Evolutionary conservation across 176 grass and related monocot species (phyloP).

Genomic region (Oryza australiensis): DNA sequence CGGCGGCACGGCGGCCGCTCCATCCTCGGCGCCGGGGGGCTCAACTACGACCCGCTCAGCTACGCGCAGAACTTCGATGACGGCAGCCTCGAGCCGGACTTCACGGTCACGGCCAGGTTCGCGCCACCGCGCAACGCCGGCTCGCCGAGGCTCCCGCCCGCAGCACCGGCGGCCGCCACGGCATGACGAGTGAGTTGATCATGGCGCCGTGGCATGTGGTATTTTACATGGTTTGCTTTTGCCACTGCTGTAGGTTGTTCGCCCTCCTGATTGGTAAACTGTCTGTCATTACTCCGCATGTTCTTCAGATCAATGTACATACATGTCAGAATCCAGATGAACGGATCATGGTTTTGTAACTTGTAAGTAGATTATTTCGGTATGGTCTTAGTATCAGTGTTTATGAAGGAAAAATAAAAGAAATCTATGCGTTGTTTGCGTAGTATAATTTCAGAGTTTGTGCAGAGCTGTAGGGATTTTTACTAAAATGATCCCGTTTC

Average conservation of each 20-base stretch:
- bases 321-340: not conserved
- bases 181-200: not conserved
- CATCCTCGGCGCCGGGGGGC: slow-evolving; percentile 48
- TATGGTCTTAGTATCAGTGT: not conserved
- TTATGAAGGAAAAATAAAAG: not conserved
- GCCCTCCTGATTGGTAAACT: not conserved
- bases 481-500: not conserved
- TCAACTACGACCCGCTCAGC: slow-evolving; percentile 83
- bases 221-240: not conserved
- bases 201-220: not conserved
- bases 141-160: not conserved
- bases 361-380: slow-evolving; percentile 19
- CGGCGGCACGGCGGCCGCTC: slow-evolving; percentile 40
- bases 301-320: slow-evolving; percentile 41
- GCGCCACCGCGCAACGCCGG: slow-evolving; percentile 37
- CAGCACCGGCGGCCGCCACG: not conserved
- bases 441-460: not conserved
- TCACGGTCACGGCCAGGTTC: slow-evolving; percentile 65
- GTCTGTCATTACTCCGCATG: not conserved
- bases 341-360: not conserved
- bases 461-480: not conserved
- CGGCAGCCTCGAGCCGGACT: slow-evolving; percentile 38
- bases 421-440: too few species aligned
- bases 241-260: not conserved
- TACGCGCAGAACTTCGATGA: slow-evolving; percentile 81